Conservation (phyloP, 176 grass and related monocot genomes). For the Aegilops sharonensis region DNA sequence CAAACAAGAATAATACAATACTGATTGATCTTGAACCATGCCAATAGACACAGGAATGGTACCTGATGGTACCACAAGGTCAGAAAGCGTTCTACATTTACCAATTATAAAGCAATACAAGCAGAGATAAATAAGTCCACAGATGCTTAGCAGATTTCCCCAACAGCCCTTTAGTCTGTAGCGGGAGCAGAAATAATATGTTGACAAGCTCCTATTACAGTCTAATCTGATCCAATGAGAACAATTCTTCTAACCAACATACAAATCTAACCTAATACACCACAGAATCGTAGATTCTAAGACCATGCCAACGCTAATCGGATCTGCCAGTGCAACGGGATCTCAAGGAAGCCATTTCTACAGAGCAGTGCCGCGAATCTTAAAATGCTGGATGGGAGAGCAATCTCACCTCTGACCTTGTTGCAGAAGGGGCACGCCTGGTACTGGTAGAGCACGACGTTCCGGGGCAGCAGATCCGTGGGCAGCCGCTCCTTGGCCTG, state of each 20-base stretch:
- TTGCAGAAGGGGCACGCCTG: constrained; percentile 98
- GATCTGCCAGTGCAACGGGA: not conserved
- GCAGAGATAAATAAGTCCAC: not conserved
- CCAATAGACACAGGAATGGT: not conserved
- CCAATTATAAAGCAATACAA: not conserved
- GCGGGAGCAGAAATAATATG: not conserved
- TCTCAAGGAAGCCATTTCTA: not conserved
- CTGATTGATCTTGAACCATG: not conserved
- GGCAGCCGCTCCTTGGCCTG: constrained; percentile 73
- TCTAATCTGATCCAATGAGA: not conserved
- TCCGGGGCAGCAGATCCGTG: constrained; percentile 56
- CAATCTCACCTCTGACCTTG: constrained; percentile 82
- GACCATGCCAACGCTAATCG: not conserved
- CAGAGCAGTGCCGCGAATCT: not conserved
- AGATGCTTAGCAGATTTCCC: not conserved
- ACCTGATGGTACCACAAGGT: not conserved
- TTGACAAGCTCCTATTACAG: not conserved
- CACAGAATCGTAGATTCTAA: not conserved
- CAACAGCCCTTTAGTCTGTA: not conserved
- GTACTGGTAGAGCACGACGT: constrained; percentile 92
- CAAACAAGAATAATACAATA: not conserved
- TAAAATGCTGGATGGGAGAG: not conserved
- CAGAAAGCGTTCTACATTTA: not conserved
- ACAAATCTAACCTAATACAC: not conserved
- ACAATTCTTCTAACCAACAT: not conserved